Evolutionary conservation across 1,284 basidiomycete genomes (phyloP).

Genomic region (Cystobasidium pallidum): DNA sequence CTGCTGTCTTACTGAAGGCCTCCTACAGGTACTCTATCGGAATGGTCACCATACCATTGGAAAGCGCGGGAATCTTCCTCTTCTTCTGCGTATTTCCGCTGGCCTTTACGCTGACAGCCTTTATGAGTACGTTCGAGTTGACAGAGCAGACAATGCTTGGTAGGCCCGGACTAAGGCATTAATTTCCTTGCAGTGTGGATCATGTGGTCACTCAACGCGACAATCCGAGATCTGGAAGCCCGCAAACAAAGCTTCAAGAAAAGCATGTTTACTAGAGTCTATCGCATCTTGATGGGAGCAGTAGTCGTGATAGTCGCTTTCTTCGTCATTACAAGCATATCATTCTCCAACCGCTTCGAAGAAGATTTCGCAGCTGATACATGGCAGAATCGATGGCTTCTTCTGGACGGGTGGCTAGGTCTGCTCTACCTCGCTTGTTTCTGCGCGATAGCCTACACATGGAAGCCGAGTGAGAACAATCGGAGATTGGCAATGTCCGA

Average conservation of each 20-base stretch:
- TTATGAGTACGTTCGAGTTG: conserved; percentile 68
- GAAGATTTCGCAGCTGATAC: conserved; percentile 92
- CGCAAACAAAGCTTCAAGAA: conserved; percentile 83
- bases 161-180: no score
- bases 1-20: neutral
- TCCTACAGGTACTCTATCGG: conserved; percentile 78
- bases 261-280: conserved; percentile 64
- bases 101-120: conserved; percentile 88
- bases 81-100: conserved; percentile 75
- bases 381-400: conserved; percentile 94
- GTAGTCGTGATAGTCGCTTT: conserved; percentile 83
- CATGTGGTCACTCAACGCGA: conserved; percentile 57
- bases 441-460: conserved; percentile 79
- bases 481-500: conserved; percentile 85
- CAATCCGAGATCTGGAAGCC: conserved; percentile 77
- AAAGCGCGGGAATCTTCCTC: conserved; percentile 60
- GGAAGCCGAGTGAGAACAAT: conserved; percentile 92
- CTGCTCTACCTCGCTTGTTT: conserved; percentile 65
- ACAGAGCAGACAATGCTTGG: no score
- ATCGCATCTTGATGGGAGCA: conserved; percentile 82
- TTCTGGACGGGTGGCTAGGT: conserved; percentile 93
- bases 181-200: conserved; percentile 27
- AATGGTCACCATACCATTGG: conserved; percentile 86
- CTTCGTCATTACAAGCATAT: conserved; percentile 84
- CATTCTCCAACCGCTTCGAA: conserved; percentile 84